Percentiles rank a stretch among this genome's conserved stretches.
Evolutionary conservation across 208 protist species (phyloP).

Genomic region (Leishmania amazonensis): DNA sequence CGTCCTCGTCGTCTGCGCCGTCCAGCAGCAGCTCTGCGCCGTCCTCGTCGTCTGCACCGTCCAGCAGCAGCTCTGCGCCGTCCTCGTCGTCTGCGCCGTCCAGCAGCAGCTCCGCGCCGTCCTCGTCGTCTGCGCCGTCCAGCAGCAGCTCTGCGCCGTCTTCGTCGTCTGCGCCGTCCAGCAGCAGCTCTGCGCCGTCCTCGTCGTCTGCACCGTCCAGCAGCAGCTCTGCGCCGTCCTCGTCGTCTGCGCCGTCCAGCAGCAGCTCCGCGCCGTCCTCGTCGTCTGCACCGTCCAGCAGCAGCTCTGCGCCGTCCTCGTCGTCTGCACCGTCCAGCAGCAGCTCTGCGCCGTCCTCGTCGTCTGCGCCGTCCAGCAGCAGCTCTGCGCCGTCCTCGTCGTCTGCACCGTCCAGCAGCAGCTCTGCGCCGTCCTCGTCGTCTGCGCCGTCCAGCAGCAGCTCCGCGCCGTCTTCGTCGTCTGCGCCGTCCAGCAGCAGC

Average conservation of each 20-base stretch:
- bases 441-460: neutral
- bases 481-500: no score
- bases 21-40: neutral
- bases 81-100: neutral
- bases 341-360: neutral
- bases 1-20: neutral
- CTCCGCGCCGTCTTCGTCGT: neutral
- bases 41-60: neutral
- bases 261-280: neutral
- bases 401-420: neutral
- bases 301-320: neutral
- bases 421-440: neutral
- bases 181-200: neutral
- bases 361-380: neutral
- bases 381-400: neutral
- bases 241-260: neutral
- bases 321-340: neutral
- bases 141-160: slow-evolving; percentile 2
- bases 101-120: no score
- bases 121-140: neutral
- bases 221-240: neutral
- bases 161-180: slow-evolving; percentile 4
- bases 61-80: neutral
- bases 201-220: neutral
- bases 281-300: neutral